Percentiles rank a stretch among this genome's conserved stretches.
These are phyloP conservation scores for Saturnispora besseyi DNA, from an alignment of 805 yeast genomes.

Conservation along the genomic window DNA sequence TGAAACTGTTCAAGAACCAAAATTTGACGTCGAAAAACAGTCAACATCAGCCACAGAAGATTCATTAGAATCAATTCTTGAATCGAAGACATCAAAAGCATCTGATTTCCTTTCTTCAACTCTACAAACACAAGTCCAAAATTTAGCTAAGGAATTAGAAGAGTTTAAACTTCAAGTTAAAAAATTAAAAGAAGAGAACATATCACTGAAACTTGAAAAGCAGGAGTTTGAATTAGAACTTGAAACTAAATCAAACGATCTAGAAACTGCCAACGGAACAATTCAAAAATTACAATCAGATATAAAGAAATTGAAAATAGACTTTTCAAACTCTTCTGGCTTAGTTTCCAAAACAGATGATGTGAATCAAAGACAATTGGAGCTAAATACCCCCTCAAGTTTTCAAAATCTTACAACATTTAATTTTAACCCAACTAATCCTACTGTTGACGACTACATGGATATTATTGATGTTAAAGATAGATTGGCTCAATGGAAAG, in stretches of 20 bases:
- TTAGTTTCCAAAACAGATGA: conserved; percentile 17
- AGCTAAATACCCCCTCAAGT: conserved; percentile 14
- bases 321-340: conserved; percentile 10
- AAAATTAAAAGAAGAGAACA: conserved; percentile 17
- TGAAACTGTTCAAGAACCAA: neutral
- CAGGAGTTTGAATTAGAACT: conserved; percentile 31
- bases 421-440: conserved; percentile 18
- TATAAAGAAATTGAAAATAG: conserved; percentile 29
- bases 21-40: neutral
- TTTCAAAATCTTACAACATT: conserved; percentile 20
- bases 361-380: conserved; percentile 12
- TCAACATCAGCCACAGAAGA: neutral
- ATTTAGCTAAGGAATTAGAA: conserved; percentile 26
- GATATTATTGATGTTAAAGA: conserved; percentile 50
- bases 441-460: conserved; percentile 24
- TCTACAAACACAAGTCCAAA: conserved; percentile 28
- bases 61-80: conserved; percentile 7
- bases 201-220: conserved; percentile 21
- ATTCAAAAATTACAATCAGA: conserved; percentile 11
- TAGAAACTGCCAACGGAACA: conserved; percentile 27
- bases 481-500: conserved; percentile 62
- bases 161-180: conserved; percentile 9
- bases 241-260: conserved; percentile 29
- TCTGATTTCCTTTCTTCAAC: conserved; percentile 20
- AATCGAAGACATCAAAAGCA: conserved; percentile 11